Evolutionary conservation across 2,329 filamentous ascomycete species (phyloP), one percentile per base, ranked within the genome.

Genomic region (Geosmithia flava): DNA sequence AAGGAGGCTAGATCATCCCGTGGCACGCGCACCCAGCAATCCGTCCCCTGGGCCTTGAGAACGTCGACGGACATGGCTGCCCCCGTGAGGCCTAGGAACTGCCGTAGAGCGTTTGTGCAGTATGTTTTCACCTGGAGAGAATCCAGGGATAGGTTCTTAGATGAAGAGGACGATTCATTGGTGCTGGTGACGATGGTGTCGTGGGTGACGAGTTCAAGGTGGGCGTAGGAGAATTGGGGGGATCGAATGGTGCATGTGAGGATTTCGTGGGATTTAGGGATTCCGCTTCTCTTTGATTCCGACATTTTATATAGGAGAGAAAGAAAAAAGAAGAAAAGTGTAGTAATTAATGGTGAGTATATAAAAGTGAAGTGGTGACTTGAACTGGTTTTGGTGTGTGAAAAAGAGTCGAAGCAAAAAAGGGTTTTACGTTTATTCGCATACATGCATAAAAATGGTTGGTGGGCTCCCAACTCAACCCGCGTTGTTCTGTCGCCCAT

Each of bases 71-170:
- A 67, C 3, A 90, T 80, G 11, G 78, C 79, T 2, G 72, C 66
- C 11, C 87, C 87, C 0, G 78, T 80, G 17, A 78, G 65, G 19
- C 87, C 87, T 1, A 91, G 75, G 56, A 86, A 89, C 52, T 84
- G 76, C 1, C 69, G 69, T 7, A 91, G 67, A 0, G 85, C 81
- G 1, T 74, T 62, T 2, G 75, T 77, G 54, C 85, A 76, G 57
- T 85, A 81, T 0, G 78, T 69, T 33, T 77, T 78, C 17, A 76
- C 70, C 39, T 80, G 81, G 2, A 88, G 65, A 2, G 71, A 67
- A 62, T 89, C 84, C 6, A 87, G 65, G 17, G 50, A 52, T 19
- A 51, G 46, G 15, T 53, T 45, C 13, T 53, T 30, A 37, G 33
- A 37, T 6, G 10, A 16, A 7, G 10, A 37, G 11, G 10, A 16